Base-by-base conservation (phyloP, 371 early-diverging fungal species). In the Umbelopsis sp. region DNA sequence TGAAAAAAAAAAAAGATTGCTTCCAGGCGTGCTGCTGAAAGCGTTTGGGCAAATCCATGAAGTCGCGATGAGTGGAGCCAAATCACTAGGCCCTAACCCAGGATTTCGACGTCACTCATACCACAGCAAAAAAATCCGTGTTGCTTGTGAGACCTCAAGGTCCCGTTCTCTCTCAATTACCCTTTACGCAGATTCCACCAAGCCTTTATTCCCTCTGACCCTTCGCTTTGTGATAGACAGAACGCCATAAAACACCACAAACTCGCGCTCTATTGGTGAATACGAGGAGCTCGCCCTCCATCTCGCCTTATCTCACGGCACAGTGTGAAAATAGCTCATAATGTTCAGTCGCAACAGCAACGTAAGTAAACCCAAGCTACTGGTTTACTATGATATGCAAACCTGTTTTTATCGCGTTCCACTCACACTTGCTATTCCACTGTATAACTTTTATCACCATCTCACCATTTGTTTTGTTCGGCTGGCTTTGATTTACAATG, bases 341-440 rank as follows among this genome's bases (percentile, higher is more conserved):
- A 57, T 57, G 57, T 57, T 57, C 29, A 35, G 57, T 35, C 57
- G 57, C 18, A 57, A 57, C 18, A 57, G 57, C 57, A 57, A 57
- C 35, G 57, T 57, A 57, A 18, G 57, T 57, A 57, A 12, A 11
- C 11, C 11, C 32, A 37, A 35, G 6, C 16, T 7, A 25, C 18
- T 37, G 57, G 18, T 25, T 57, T 32, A 14, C 57, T 57, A 12
- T 57, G 35, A 37, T 18, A 6, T 35, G 10, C 18, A 37, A 22
- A 8, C 18, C 48, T 16, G 16, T 7, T 51, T 7, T 51, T 57
- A 57, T 57, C 57, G 35, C 57, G 57, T 35, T 57, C 35, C n/a
- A 35, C 57, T 57, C 11, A 57, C 12, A 29, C 12, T 57, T 10
- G 1, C 32, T 1, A 35, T 11, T 57, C 12, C 57, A 25, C 11